Evolutionary conservation across 257 asterid species (phyloP), one percentile per base, ranked within the genome.

Genomic region (Fraxinus quadrangulata): DNA sequence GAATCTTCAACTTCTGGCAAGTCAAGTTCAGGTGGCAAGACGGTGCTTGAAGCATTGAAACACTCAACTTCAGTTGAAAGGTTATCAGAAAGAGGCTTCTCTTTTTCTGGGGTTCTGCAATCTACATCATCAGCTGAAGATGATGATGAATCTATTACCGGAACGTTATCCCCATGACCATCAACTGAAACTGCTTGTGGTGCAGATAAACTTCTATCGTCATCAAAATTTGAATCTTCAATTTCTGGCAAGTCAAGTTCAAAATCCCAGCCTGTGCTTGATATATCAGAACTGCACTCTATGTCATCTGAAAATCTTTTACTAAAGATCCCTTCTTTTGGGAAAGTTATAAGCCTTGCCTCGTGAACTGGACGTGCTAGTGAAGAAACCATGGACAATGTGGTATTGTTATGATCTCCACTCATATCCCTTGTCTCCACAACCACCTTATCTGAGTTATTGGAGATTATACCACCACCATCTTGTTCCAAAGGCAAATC

Each of bases 331-430:
- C 31, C 80, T 56, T 80, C 88, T 68, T 71, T 47, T 54, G 71
- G 65, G 16, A 59, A 69, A 74, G 79, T n/a, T 75, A 72, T 66
- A 45, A 77, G 54, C 77, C 66, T 86, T 73, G 45, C 81, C 75
- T 61, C 85, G 10, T 80, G 67, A 78, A 65, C 72, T 67, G 87
- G 78, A 75, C 70, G 78, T 63, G 74, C 75, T 31, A 72, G 79
- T 76, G 78, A 70, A 33, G 61, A 75, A 77, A 26, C 78, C 70
- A 77, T 16, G 45, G 54, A 34, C 42, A n/a, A 21, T 6, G 51
- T 59, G 33, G 61, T 73, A 83, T 42, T 77, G 33, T 65, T 70
- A 36, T 49, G 34, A 75, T 77, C 76, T 61, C 79, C 84, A 76
- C 74, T 40, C 42, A 36, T 72, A 78, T 66, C 81, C 56, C 56